Evolutionary conservation across 768 basidiomycete species (phyloP), one percentile per base, ranked within the genome.

Genomic region (Saitozyma sp.): DNA sequence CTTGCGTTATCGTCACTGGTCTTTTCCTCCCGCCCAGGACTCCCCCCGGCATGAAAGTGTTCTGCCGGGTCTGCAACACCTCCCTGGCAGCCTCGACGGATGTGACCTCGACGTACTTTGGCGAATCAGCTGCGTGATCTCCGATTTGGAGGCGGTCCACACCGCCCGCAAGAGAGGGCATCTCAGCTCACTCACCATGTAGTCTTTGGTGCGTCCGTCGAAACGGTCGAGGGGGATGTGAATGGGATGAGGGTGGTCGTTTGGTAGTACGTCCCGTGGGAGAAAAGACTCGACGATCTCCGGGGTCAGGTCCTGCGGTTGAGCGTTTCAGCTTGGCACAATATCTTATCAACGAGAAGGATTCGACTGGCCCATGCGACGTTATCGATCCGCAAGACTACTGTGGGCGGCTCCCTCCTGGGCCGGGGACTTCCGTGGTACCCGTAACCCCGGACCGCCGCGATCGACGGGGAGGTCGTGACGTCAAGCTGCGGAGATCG

Each of bases 361-460:
- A 49, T 3, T 16, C 41, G 50, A 20, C 68, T 68, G 9, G 70
- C 75, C 75, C 75, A 77, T 45, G 75, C 71, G 0, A 77, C 65
- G 48, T 77, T 77, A 55, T 77, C 75, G 41, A 77, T 73, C 54
- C 75, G 67, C 51, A 77, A 59, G 1, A 74, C 65, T 6, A 61
- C 54, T 2, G 59, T 51, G 29, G 29, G 29, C 5, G 29, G 2
- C 2, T 29, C 29, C 29, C 29, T 29, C 29, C 5, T 29, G 29
- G 29, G 29, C 5, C 5, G 29, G 29, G 29, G 29, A 29, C 29
- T 29, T 2, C 29, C 29, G 29, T 29, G 29, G 29, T 29, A 29
- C 29, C 29, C 29, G 29, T 29, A 29, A 29, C 5, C 29, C 29
- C 29, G 29, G 5, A 29, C 29, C 29, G 29, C 29, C 29, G 29